Percentiles rank a stretch among this genome's conserved stretches.
These are phyloP conservation scores for Aspergillus pseudotamarii DNA, from an alignment of 2,329 filamentous ascomycete genomes.

Conservation along the genomic window DNA sequence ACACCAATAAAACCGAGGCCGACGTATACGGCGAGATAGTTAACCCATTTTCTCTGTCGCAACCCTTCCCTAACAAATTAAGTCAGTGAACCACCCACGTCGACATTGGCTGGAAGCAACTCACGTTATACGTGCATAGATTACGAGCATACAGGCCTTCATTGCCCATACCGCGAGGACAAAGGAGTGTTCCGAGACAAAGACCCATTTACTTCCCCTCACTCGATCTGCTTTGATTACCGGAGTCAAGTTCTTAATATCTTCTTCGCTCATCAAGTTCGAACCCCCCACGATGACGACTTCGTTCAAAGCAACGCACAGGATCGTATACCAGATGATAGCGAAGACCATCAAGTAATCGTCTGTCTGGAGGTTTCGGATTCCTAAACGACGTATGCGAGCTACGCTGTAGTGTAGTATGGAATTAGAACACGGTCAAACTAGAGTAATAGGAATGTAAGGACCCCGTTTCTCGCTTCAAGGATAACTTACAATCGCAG, in stretches of 20 bases:
- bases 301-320: slow-evolving; percentile 58
- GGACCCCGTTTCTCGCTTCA: slow-evolving; percentile 22
- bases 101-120: slow-evolving; percentile 4
- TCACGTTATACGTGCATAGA: slow-evolving; percentile 56
- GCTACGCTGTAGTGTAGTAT: slow-evolving; percentile 34
- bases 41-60: slow-evolving; percentile 39
- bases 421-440: slow-evolving; percentile 3
- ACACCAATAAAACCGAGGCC: slow-evolving; percentile 51
- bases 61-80: slow-evolving; percentile 31
- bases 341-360: slow-evolving; percentile 60
- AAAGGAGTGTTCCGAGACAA: slow-evolving; percentile 65
- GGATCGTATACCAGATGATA: slow-evolving; percentile 58
- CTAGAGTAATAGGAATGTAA: not conserved
- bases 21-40: slow-evolving; percentile 47
- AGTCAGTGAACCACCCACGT: slow-evolving; percentile 1
- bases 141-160: slow-evolving; percentile 57
- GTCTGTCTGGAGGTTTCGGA: slow-evolving; percentile 56
- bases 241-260: slow-evolving; percentile 51
- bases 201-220: slow-evolving; percentile 63
- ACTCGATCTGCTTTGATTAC: slow-evolving; percentile 46
- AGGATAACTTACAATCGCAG: slow-evolving; percentile 41
- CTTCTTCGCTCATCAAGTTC: slow-evolving; percentile 59
- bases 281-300: slow-evolving; percentile 59
- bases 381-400: slow-evolving; percentile 46
- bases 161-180: slow-evolving; percentile 56